Evolutionary conservation across 345 rosid genomes (phyloP).

Genomic region (Moricandia moricandioides): DNA sequence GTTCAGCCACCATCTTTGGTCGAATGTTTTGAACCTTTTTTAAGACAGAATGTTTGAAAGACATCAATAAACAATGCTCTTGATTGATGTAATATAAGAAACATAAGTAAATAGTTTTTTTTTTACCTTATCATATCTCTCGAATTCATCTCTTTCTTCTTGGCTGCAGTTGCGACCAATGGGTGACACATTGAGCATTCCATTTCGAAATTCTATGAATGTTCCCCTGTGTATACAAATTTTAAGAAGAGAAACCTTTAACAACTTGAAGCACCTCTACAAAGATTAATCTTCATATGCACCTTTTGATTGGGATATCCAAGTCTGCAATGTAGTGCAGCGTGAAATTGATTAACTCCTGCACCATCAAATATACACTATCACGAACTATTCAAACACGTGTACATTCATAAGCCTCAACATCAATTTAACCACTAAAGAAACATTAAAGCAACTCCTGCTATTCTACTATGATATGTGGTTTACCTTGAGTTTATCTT

Average conservation of each 20-base stretch:
- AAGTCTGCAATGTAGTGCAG: conserved; percentile 92
- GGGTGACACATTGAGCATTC: conserved; percentile 96
- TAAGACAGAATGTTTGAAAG: neutral
- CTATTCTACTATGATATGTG: neutral
- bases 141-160: conserved; percentile 98
- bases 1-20: conserved; percentile 73
- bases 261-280: neutral
- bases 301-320: conserved; percentile 98
- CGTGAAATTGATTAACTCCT: conserved; percentile 82
- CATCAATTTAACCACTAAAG: neutral
- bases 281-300: conserved; percentile 10
- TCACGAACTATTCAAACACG: neutral
- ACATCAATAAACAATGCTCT: neutral
- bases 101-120: conserved; percentile 4
- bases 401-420: neutral
- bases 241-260: neutral
- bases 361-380: conserved; percentile 35
- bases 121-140: conserved; percentile 84
- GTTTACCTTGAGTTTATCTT: conserved; percentile 77
- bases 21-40: conserved; percentile 76
- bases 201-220: conserved; percentile 93
- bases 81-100: neutral
- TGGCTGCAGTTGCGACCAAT: conserved; percentile 99
- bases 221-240: conserved; percentile 65
- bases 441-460: conserved; percentile 1